Evolutionary conservation across 75 land plant species (phyloP).

Genomic region (Pseudotsuga menziesii): DNA sequence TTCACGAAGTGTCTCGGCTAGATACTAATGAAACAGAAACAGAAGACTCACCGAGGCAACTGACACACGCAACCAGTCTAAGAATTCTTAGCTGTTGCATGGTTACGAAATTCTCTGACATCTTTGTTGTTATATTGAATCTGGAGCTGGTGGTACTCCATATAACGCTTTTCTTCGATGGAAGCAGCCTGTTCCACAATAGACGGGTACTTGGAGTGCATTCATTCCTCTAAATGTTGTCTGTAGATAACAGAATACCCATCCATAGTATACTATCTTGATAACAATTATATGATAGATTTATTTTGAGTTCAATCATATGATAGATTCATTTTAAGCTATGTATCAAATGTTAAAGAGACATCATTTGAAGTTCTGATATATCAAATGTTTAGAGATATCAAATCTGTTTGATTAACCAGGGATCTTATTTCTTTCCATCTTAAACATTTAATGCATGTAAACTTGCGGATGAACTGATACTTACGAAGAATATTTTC

Average conservation of each 20-base stretch:
- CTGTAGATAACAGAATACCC: not conserved
- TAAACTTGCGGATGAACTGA: not conserved
- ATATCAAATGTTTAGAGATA: too few species aligned
- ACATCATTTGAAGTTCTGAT: too few species aligned
- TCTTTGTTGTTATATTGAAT: not conserved
- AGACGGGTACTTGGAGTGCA: conserved; percentile 31
- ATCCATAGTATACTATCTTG: too few species aligned
- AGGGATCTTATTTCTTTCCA: too few species aligned
- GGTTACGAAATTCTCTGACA: not conserved
- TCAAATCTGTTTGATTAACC: too few species aligned
- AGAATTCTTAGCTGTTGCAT: not conserved
- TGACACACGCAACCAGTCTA: not conserved
- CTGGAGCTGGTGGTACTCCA: conserved; percentile 15
- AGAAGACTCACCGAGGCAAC: too few species aligned
- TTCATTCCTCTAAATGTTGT: conserved; percentile 9
- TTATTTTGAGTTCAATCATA: too few species aligned
- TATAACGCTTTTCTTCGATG: conserved; percentile 38
- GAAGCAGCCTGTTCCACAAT: conserved; percentile 36
- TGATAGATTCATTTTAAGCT: too few species aligned
- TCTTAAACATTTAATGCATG: too few species aligned
- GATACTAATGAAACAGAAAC: not conserved
- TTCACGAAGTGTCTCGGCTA: not conserved
- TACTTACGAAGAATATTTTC: not conserved
- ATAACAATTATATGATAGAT: too few species aligned
- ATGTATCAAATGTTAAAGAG: too few species aligned